Percentiles rank a stretch among this genome's conserved stretches.
Conservation (phyloP, 208 protist species). For the Crithidia bombi region DNA sequence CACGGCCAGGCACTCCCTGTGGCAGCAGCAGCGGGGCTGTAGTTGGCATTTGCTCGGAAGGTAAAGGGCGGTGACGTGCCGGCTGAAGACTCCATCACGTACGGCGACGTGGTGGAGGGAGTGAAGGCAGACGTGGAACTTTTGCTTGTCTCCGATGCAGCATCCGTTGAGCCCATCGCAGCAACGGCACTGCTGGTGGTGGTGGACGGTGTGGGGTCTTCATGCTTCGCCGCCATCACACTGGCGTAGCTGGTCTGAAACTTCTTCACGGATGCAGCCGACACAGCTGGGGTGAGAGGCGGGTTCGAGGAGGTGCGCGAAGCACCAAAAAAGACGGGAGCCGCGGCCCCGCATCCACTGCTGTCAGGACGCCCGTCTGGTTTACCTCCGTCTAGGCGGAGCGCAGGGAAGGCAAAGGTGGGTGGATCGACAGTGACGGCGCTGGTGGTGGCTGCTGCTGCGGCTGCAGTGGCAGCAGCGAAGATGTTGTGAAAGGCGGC, state of each 20-base stretch:
- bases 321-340: not conserved
- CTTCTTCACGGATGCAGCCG: conserved; percentile 15
- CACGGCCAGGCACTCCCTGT: not conserved
- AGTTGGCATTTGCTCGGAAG: conserved; percentile 34
- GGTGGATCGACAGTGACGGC: not conserved
- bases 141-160: not conserved
- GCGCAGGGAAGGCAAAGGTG: not conserved
- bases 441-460: not conserved
- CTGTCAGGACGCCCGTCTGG: not conserved
- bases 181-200: not conserved
- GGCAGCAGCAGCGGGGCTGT: not conserved
- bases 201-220: not conserved
- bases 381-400: not conserved
- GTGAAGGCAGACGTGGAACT: not conserved
- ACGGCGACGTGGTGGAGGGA: conserved; percentile 7
- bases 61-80: conserved; percentile 59
- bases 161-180: not conserved
- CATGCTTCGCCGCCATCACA: conserved; percentile 12
- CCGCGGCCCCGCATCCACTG: not conserved
- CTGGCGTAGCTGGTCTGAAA: conserved; percentile 20
- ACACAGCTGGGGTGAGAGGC: conserved; percentile 16
- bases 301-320: not conserved
- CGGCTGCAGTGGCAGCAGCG: conserved; percentile 13
- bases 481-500: conserved; percentile 19
- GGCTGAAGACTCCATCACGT: conserved; percentile 36